A percentile compares a stretch with the other conserved stretches of the same genome.
phyloP scores from a whole-genome alignment of 306 rosid species.

The Malus asiatica region DNA sequence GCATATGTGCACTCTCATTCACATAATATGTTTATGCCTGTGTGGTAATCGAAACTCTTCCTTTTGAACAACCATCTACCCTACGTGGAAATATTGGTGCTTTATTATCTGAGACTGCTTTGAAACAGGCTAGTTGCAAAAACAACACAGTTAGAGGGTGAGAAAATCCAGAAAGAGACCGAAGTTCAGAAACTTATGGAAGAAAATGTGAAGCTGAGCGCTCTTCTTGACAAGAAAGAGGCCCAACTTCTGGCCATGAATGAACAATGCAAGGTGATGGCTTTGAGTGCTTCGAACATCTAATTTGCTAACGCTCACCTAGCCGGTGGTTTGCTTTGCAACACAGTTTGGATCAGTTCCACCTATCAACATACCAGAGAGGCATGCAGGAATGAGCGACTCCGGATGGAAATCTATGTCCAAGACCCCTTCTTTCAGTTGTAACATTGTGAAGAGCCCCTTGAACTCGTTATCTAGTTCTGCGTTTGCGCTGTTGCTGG shows the following conservation, averaged over 20 bases:
- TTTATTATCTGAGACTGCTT: slow-evolving; percentile 13
- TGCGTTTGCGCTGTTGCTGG: slow-evolving; percentile 6
- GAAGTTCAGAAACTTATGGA: slow-evolving; percentile 98
- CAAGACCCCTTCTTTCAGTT: slow-evolving; percentile 21
- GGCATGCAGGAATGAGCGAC: slow-evolving; percentile 14
- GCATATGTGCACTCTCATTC: not conserved
- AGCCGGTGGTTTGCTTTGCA: slow-evolving; percentile 5
- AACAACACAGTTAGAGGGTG: slow-evolving; percentile 92
- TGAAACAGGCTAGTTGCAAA: slow-evolving; percentile 76
- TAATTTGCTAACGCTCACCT: slow-evolving; percentile 10
- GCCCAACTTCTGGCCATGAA: slow-evolving; percentile 94
- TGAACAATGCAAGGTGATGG: slow-evolving; percentile 99
- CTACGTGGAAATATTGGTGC: not conserved
- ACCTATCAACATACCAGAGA: slow-evolving; percentile 1
- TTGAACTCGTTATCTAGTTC: slow-evolving; percentile 31
- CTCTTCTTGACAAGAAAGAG: slow-evolving; percentile 98
- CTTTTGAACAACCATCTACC: not conserved
- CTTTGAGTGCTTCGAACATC: slow-evolving; percentile 78
- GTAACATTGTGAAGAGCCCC: slow-evolving; percentile 26
- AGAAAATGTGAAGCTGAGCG: slow-evolving; percentile 82
- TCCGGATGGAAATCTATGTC: slow-evolving; percentile 16
- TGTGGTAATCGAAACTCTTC: not conserved
- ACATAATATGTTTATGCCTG: not conserved
- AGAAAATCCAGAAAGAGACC: slow-evolving; percentile 87
- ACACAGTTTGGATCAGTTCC: slow-evolving; percentile 13